Conservation (phyloP, 345 rosid species). For the Sonneratia caseolaris region DNA sequence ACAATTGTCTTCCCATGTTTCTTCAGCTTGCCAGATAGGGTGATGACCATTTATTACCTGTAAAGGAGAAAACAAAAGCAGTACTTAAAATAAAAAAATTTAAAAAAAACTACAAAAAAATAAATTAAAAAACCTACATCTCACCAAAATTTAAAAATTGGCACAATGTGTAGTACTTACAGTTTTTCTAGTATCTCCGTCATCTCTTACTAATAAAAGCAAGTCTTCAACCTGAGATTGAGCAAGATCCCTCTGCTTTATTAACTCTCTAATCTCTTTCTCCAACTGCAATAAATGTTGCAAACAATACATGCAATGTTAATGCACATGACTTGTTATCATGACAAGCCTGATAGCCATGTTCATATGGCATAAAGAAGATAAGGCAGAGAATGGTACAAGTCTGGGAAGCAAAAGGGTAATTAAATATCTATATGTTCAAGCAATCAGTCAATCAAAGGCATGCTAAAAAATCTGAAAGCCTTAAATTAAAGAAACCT, state of each 20-base stretch:
- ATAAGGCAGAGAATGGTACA: background rate
- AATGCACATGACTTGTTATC: background rate
- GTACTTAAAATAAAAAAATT: slow-evolving; percentile 5
- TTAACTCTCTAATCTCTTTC: slow-evolving; percentile 68
- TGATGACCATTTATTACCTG: slow-evolving; percentile 38
- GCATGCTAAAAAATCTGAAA: background rate
- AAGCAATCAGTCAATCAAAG: background rate
- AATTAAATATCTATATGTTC: background rate
- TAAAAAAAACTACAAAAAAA: background rate
- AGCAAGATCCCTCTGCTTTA: slow-evolving; percentile 78
- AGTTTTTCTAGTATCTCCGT: slow-evolving; percentile 42
- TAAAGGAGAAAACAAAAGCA: slow-evolving; percentile 9
- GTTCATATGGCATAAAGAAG: background rate
- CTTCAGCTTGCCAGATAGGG: slow-evolving; percentile 24
- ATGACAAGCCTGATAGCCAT: background rate
- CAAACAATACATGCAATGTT: slow-evolving; percentile 10
- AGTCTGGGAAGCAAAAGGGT: background rate
- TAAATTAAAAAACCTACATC: background rate
- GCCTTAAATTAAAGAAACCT: background rate
- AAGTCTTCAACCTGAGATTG: slow-evolving; percentile 71
- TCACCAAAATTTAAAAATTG: background rate
- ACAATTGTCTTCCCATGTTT: slow-evolving; percentile 56
- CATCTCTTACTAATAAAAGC: slow-evolving; percentile 49
- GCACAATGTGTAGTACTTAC: slow-evolving; percentile 17
- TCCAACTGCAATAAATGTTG: slow-evolving; percentile 55